Evolutionary conservation across 2,329 filamentous ascomycete genomes (phyloP).

Genomic region (Penicillium olsonii): DNA sequence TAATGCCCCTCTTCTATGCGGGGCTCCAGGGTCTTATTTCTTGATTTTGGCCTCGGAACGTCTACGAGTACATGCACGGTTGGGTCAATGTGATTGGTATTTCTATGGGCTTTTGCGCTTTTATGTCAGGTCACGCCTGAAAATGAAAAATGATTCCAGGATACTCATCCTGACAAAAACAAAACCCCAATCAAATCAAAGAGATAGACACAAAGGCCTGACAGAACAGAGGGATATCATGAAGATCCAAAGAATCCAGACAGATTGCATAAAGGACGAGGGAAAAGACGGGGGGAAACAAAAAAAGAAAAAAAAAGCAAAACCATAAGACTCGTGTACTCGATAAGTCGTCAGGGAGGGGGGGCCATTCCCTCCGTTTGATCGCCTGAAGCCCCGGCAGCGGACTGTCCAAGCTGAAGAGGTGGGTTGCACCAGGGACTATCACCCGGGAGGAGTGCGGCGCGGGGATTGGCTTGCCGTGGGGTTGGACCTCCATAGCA

Average conservation of each 20-base stretch:
- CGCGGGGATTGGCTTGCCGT: not conserved
- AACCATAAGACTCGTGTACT: conserved; percentile 29
- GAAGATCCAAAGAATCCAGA: conserved; percentile 28
- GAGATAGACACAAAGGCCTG: conserved; percentile 16
- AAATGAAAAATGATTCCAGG: conserved; percentile 5
- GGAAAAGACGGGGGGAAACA: conserved; percentile 16
- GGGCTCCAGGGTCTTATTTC: too few relatives aligned
- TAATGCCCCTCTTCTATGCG: not conserved
- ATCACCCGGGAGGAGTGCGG: not conserved
- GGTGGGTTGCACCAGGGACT: not conserved
- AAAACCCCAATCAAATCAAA: conserved; percentile 10
- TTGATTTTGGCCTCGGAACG: too few relatives aligned
- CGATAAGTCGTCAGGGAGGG: conserved; percentile 26
- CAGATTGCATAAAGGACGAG: conserved; percentile 1
- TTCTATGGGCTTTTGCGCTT: conserved; percentile 29
- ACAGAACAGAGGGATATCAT: conserved; percentile 33
- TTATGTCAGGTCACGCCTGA: conserved; percentile 12
- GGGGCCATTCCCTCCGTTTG: conserved; percentile 11
- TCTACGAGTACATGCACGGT: not conserved
- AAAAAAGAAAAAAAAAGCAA: conserved; percentile 5
- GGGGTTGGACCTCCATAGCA: not conserved
- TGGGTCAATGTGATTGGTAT: conserved; percentile 13
- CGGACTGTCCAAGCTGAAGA: not conserved
- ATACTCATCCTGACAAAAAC: not conserved
- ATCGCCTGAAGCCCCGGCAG: not conserved